phyloP scores from a whole-genome alignment of 805 yeast species.

The Wickerhamiella alocasiicola region DNA sequence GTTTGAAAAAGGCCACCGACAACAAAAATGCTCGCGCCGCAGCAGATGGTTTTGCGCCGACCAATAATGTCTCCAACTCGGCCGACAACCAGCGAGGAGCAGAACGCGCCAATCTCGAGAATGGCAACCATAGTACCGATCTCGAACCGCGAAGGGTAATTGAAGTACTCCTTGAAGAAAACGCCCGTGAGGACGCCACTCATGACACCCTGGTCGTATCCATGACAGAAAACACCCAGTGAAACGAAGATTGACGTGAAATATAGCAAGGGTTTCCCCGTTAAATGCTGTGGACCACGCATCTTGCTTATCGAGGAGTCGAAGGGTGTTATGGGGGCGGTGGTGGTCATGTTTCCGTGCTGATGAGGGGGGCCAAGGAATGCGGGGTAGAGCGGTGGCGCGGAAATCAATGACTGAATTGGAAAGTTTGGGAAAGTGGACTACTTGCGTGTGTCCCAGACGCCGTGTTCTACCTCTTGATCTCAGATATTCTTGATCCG shows the following conservation, averaged over 20 bases:
- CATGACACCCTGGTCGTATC: constrained; percentile 84
- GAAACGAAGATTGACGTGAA: constrained; percentile 34
- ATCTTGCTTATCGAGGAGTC: too few relatives aligned
- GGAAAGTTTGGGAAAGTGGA: too few relatives aligned
- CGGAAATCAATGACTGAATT: too few relatives aligned
- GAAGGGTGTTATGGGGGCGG: too few relatives aligned
- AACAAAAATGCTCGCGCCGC: constrained; percentile 68
- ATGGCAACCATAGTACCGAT: constrained; percentile 84
- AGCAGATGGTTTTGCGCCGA: constrained; percentile 61
- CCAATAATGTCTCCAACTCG: constrained; percentile 68
- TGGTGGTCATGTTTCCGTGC: too few relatives aligned
- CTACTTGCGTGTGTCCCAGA: too few relatives aligned
- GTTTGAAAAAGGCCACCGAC: constrained; percentile 71
- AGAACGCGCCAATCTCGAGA: constrained; percentile 75
- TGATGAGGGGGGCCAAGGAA: too few relatives aligned
- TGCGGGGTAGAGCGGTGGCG: too few relatives aligned
- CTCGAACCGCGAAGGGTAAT: constrained; percentile 58
- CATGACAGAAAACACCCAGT: constrained; percentile 50
- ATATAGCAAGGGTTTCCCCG: constrained; percentile 30
- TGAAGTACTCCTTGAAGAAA: constrained; percentile 55
- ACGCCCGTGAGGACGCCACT: constrained; percentile 70
- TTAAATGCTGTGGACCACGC: background rate
- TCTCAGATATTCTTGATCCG: too few relatives aligned
- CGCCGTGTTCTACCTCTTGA: too few relatives aligned
- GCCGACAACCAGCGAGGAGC: constrained; percentile 69